Evolutionary conservation across 352 stramenopile species (phyloP).

Genomic region (Plasmopara viticola): DNA sequence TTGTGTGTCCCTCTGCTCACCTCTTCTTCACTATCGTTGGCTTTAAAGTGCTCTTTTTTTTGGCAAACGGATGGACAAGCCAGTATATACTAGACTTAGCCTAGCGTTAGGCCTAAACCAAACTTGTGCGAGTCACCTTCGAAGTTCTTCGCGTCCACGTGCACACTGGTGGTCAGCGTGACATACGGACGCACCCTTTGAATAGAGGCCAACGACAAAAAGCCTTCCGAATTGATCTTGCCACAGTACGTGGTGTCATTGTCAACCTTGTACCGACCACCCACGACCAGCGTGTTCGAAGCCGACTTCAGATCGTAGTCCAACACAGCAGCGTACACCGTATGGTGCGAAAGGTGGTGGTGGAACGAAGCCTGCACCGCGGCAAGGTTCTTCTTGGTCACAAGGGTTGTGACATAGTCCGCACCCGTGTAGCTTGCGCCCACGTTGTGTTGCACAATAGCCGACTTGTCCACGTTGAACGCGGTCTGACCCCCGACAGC

Average conservation of each 20-base stretch:
- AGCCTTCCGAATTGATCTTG: constrained; percentile 84
- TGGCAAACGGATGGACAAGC: constrained; percentile 5
- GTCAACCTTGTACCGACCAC: constrained; percentile 78
- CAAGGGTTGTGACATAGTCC: constrained; percentile 71
- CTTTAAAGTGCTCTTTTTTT: constrained; percentile 12
- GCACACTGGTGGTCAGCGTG: constrained; percentile 73
- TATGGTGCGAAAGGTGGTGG: constrained; percentile 76
- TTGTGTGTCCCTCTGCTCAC: constrained; percentile 27
- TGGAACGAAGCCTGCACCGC: constrained; percentile 75
- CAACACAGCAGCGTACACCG: constrained; percentile 82
- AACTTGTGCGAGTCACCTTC: constrained; percentile 89
- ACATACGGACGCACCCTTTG: constrained; percentile 85
- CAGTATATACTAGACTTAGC: constrained; percentile 34
- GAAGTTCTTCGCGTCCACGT: constrained; percentile 90
- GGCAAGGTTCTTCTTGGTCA: constrained; percentile 88
- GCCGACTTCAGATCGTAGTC: constrained; percentile 86
- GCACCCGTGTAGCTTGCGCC: constrained; percentile 65
- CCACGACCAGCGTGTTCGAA: constrained; percentile 73
- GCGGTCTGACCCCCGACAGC: constrained; percentile 65
- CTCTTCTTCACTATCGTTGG: not conserved
- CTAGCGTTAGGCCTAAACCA: constrained; percentile 80
- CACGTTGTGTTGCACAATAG: constrained; percentile 81
- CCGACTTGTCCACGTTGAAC: constrained; percentile 80
- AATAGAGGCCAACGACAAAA: constrained; percentile 78
- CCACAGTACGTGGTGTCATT: constrained; percentile 75